Base-by-base conservation (phyloP, 1,284 basidiomycete genomes). In the Dichomitus squalens region DNA sequence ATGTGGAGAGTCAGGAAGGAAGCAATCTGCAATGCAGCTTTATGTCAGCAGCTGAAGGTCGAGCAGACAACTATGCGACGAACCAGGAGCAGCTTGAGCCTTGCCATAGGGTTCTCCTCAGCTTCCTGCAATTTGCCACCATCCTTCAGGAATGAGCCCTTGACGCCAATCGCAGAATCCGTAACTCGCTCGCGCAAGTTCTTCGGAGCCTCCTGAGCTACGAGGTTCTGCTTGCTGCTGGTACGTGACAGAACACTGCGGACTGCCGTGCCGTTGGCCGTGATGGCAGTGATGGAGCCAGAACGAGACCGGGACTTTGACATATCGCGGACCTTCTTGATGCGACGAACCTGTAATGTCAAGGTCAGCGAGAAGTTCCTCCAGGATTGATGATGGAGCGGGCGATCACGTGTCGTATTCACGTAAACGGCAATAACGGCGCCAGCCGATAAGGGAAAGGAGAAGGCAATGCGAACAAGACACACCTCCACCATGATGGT, bases 401-500 rank as follows among this genome's bases (percentile, higher is more conserved):
- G 40, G 57, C 21, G 49, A 44, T 44, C 59, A 61, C 55, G 55
- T 58, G 49, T 40, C 29, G 21, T 3, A 9, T n/a, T 21, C 25
- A 40, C 33, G 46, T 56, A 58, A 46, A 49, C 54, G 41, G 16
- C 25, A 36, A 54, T 50, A 36, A 43, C 36, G 41, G 27, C 41
- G 7, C 14, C 21, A 34, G 33, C 36, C 41, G 53, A 55, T 38
- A 21, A 14, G 39, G 18, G 44, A 16, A 47, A 41, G 47, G 63
- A 14, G 25, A 16, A 39, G 16, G 31, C 12, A 66, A 25, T 58
- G 25, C n/a, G n/a, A n/a, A n/a, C n/a, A n/a, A 73, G 25, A 44
- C 83, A 68, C 63, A 93, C 91, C 80, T 98, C 96, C 65, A 98
- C 90, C 91, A 98, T 97, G 71, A 99, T 84, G 39, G 88, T 89